phyloP scores from a whole-genome alignment of 768 basidiomycete genomes.

The Filobasidium floriforme region DNA sequence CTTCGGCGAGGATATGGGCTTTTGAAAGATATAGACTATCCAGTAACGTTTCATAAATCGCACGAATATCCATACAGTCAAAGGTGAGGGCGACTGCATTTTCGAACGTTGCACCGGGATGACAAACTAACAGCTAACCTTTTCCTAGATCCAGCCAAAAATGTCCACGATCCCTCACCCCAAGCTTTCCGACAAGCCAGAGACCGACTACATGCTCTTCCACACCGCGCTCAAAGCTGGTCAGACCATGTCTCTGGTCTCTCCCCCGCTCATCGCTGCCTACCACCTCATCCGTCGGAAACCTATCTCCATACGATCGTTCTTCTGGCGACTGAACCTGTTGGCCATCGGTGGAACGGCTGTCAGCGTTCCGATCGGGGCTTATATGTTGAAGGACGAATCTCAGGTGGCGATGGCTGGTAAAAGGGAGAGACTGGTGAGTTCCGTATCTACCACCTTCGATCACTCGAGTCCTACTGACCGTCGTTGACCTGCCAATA shows the following conservation, averaged over 20 bases:
- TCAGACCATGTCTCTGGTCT: constrained; percentile 33
- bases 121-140: not conserved
- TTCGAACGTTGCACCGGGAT: too few relatives aligned
- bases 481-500: not conserved
- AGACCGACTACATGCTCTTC: constrained; percentile 30
- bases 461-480: not conserved
- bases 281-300: constrained; percentile 12
- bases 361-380: constrained; percentile 27
- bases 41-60: too few relatives aligned
- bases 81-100: too few relatives aligned
- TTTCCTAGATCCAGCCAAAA: not conserved
- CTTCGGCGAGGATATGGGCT: too few relatives aligned
- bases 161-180: constrained; percentile 20
- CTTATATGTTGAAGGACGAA: constrained; percentile 27
- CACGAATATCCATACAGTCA: too few relatives aligned
- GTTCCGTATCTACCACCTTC: constrained; percentile 16
- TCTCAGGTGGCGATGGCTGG: constrained; percentile 29
- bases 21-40: too few relatives aligned
- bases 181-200: constrained; percentile 5
- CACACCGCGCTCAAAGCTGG: constrained; percentile 38
- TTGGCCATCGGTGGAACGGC: constrained; percentile 26
- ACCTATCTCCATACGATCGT: constrained; percentile 31
- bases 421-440: constrained; percentile 31
- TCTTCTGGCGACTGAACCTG: constrained; percentile 26
- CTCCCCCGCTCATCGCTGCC: constrained; percentile 34